Percentiles rank a stretch among this genome's conserved stretches.
These are phyloP conservation scores for Beauveria pseudobassiana DNA, from an alignment of 2,329 filamentous ascomycete genomes.

Conservation along the genomic window DNA sequence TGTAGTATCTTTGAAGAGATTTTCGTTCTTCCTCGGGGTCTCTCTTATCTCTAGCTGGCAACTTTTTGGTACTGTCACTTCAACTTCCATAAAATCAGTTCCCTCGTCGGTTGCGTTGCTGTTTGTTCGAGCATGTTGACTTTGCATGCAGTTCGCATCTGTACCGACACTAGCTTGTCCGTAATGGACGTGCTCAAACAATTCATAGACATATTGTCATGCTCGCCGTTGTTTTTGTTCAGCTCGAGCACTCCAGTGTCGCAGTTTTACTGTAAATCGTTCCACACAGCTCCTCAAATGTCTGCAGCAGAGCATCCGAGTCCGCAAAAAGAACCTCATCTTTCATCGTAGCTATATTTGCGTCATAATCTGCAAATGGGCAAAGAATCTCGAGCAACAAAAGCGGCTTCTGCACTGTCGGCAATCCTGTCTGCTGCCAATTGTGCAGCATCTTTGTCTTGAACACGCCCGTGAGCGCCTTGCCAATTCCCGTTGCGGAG, in stretches of 20 bases:
- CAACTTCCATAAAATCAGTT: slow-evolving; percentile 11
- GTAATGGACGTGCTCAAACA: background rate
- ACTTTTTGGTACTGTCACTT: background rate
- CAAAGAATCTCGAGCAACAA: slow-evolving; percentile 58
- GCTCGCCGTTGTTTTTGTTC: background rate
- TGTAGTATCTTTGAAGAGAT: background rate
- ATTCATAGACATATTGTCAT: background rate
- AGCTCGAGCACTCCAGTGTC: background rate
- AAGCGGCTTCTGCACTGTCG: slow-evolving; percentile 41
- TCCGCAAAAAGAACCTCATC: slow-evolving; percentile 63
- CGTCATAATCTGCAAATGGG: slow-evolving; percentile 56
- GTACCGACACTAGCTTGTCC: slow-evolving; percentile 9
- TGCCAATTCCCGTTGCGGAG: slow-evolving; percentile 45
- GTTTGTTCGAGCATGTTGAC: slow-evolving; percentile 27
- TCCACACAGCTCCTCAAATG: slow-evolving; percentile 28
- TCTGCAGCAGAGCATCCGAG: slow-evolving; percentile 35
- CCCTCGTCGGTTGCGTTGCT: slow-evolving; percentile 25
- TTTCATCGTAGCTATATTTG: slow-evolving; percentile 65
- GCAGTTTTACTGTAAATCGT: background rate
- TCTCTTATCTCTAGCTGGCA: background rate
- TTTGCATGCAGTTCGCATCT: slow-evolving; percentile 22
- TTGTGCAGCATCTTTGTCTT: slow-evolving; percentile 26
- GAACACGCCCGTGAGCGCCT: slow-evolving; percentile 49
- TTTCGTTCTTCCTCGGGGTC: too few species aligned
- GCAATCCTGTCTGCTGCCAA: slow-evolving; percentile 17